Evolutionary conservation across 345 rosid species (phyloP).

Genomic region (Cardamine chenopodiifolia): DNA sequence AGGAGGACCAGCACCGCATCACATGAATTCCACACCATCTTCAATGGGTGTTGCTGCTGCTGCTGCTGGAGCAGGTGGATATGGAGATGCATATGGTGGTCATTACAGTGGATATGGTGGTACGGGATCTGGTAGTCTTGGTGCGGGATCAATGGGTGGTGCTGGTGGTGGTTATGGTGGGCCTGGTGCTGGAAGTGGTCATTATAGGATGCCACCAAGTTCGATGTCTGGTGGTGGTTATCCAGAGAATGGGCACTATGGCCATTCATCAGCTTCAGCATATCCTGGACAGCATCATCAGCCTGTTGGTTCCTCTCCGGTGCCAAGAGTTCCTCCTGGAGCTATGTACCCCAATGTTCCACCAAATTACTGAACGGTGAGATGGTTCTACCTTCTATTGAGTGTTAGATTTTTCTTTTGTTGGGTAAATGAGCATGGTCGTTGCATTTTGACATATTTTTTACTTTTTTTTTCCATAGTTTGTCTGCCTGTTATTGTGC

Average conservation of each 20-base stretch:
- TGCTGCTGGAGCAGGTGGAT: constrained; percentile 49
- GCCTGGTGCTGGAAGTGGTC: constrained; percentile 54
- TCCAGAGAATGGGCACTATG: constrained; percentile 64
- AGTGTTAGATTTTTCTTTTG: neutral
- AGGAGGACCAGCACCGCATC: constrained; percentile 56
- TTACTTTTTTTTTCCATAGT: neutral
- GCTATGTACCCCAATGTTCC: constrained; percentile 76
- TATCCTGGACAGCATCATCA: constrained; percentile 71
- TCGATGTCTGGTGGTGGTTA: constrained; percentile 72
- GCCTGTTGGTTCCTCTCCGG: constrained; percentile 64
- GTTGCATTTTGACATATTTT: constrained; percentile 14
- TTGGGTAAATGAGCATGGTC: constrained; percentile 10
- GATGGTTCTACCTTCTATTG: constrained; percentile 41
- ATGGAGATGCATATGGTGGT: constrained; percentile 48
- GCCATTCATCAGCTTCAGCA: constrained; percentile 56
- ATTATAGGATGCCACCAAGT: constrained; percentile 63
- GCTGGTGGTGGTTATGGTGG: constrained; percentile 48
- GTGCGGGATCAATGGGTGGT: constrained; percentile 39
- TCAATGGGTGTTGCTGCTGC: constrained; percentile 42
- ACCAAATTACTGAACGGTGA: constrained; percentile 63
- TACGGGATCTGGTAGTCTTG: constrained; percentile 54
- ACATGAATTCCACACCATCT: constrained; percentile 56
- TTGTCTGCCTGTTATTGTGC: neutral
- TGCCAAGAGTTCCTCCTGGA: constrained; percentile 75
- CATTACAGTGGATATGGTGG: constrained; percentile 67